Conservation (phyloP, 352 stramenopile species). For the Peronospora belbahrii region DNA sequence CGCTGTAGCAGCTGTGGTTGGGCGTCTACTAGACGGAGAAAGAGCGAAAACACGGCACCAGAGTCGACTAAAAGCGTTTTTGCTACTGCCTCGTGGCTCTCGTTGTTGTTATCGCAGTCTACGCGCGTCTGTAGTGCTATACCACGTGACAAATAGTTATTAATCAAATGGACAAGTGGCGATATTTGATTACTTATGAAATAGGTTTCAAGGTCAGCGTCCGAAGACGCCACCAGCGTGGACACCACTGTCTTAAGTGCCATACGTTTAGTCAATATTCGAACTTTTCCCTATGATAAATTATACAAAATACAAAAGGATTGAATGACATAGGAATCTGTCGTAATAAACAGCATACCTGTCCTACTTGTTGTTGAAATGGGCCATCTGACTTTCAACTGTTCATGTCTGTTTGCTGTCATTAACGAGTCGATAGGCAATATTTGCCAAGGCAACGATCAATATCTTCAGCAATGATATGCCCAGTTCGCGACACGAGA, state of each 20-base stretch:
- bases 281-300: too few species aligned
- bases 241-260: neutral
- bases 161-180: conserved; percentile 19
- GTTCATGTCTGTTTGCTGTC: too few species aligned
- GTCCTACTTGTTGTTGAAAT: too few species aligned
- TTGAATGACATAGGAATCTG: neutral
- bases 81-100: neutral
- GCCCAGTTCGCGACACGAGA: too few species aligned
- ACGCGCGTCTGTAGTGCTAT: conserved; percentile 11
- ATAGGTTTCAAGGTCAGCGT: conserved; percentile 6
- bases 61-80: conserved; percentile 8
- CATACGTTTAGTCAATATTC: neutral
- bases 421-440: too few species aligned
- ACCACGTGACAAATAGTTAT: conserved; percentile 28
- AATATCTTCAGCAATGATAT: too few species aligned
- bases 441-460: too few species aligned
- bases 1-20: conserved; percentile 14
- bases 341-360: too few species aligned
- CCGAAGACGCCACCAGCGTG: conserved; percentile 1
- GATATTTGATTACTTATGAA: neutral
- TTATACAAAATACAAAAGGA: neutral
- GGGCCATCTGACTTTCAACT: too few species aligned
- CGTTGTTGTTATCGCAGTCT: neutral
- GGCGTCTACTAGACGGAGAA: conserved; percentile 18
- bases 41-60: conserved; percentile 33